phyloP scores from a whole-genome alignment of 257 asterid species.

The Petunia secreta region DNA sequence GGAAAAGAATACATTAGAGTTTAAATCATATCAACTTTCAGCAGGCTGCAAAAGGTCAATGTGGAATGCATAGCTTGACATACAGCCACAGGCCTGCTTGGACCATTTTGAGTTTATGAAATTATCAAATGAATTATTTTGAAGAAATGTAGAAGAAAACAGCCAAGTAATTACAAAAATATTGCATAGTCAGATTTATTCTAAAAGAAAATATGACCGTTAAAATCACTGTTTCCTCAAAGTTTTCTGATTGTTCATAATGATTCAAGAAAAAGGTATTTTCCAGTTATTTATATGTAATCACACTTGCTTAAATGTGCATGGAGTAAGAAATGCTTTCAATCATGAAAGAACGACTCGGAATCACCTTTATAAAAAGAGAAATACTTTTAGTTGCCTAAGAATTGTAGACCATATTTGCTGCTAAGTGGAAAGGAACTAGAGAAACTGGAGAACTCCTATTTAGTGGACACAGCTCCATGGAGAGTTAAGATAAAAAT shows the following conservation, averaged over 20 bases:
- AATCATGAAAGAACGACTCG: constrained; percentile 3
- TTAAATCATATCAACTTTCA: background rate
- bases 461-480: background rate
- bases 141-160: background rate
- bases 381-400: background rate
- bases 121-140: background rate
- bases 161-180: background rate
- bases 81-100: background rate
- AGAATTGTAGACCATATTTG: background rate
- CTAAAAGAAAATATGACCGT: background rate
- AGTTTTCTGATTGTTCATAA: background rate
- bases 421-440: background rate
- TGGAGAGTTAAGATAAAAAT: background rate
- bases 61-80: background rate
- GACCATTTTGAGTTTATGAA: constrained; percentile 1
- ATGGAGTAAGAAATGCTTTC: background rate
- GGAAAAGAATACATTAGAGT: too few species aligned
- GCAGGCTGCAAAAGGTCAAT: background rate
- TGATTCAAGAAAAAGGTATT: background rate
- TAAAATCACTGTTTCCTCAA: background rate
- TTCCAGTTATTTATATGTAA: background rate
- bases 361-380: background rate
- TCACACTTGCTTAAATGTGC: background rate
- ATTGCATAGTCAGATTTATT: constrained; percentile 7
- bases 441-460: background rate